Base-by-base conservation (phyloP, 2,329 filamentous ascomycete genomes). In the Lasiodiplodia hormozganensis region DNA sequence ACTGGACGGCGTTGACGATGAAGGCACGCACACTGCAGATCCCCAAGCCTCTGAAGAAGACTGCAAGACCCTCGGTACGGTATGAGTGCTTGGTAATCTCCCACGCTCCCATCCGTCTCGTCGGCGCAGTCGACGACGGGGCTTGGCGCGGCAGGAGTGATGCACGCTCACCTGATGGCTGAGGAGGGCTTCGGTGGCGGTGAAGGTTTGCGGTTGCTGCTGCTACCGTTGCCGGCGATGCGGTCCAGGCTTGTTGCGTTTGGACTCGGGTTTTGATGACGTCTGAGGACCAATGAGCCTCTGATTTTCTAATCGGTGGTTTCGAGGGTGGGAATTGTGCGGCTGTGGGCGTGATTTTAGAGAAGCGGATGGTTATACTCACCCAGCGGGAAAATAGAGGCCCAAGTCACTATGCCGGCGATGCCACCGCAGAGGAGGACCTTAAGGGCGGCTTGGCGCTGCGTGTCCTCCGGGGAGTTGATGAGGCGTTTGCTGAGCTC, bases 251-350 rank as follows among this genome's bases (percentile, higher is more conserved):
- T 14, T 38, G 51, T 47, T 96, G 92, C 1, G 90, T 90, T 79
- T 98, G 95, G n/a, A 97, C 86, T 65, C 93, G 85, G 2, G 95
- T 97, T 82, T 98, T 98, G 76, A 98, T 86, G 57, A 97, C 90
- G 78, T 98, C 95, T 80, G 25, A 4, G 52, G 4, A 14, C n/a
- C n/a, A 23, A 25, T 49, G 18, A 43, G 38, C 12, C 7, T 4
- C 14, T 53, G 12, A 7, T 47, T 18, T 58, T 16, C 16, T 7
- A 14, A 10, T 12, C 3, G 5, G 36, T 12, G n/a, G 4, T 31
- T 31, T 31, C 2, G 28, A 7, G 28, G 28, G 28, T 8, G 8
- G 28, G 28, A 8, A 1, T 7, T 31, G 5, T 2, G 28, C 28
- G 8, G 5, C 1, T 31, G 8, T 31, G 28, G 5, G 8, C 49